Percentiles rank a stretch among this genome's conserved stretches.
phyloP scores from a whole-genome alignment of 2,329 filamentous ascomycete genomes.

The Aspergillus sp. region DNA sequence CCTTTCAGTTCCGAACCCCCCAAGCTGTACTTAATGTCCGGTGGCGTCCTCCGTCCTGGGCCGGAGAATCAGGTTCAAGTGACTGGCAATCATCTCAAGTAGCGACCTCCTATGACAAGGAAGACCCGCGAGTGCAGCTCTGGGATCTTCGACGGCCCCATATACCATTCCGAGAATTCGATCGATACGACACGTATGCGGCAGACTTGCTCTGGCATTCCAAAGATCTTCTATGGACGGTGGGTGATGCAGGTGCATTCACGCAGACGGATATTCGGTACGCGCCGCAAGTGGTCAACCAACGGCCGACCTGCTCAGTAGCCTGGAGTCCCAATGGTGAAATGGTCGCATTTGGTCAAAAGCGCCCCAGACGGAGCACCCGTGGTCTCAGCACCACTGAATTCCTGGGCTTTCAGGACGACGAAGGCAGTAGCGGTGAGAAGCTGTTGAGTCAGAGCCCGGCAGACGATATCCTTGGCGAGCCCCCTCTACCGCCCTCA shows the following conservation, averaged over 20 bases:
- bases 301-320: slow-evolving; percentile 52
- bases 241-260: slow-evolving; percentile 57
- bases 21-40: slow-evolving; percentile 59
- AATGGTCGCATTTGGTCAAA: slow-evolving; percentile 51
- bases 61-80: slow-evolving; percentile 47
- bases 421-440: slow-evolving; percentile 43
- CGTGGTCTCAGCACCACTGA: slow-evolving; percentile 36
- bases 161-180: slow-evolving; percentile 59
- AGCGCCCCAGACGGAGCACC: slow-evolving; percentile 40
- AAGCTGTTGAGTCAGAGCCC: slow-evolving; percentile 48
- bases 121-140: slow-evolving; percentile 57
- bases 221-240: slow-evolving; percentile 61
- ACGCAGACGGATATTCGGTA: slow-evolving; percentile 60
- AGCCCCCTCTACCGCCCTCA: slow-evolving; percentile 48
- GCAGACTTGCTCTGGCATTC: slow-evolving; percentile 62
- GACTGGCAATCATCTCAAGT: slow-evolving; percentile 59
- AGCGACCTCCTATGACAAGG: slow-evolving; percentile 58
- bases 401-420: slow-evolving; percentile 36
- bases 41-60: slow-evolving; percentile 59
- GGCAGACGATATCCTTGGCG: slow-evolving; percentile 54
- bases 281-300: slow-evolving; percentile 54
- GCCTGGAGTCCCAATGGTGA: slow-evolving; percentile 56
- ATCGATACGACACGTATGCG: slow-evolving; percentile 50
- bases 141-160: slow-evolving; percentile 61
- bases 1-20: slow-evolving; percentile 55